A percentile compares a stretch with the other conserved stretches of the same genome.
These are phyloP conservation scores for Colletotrichum destructivum DNA, from an alignment of 2,329 filamentous ascomycete genomes.

Conservation along the genomic window DNA sequence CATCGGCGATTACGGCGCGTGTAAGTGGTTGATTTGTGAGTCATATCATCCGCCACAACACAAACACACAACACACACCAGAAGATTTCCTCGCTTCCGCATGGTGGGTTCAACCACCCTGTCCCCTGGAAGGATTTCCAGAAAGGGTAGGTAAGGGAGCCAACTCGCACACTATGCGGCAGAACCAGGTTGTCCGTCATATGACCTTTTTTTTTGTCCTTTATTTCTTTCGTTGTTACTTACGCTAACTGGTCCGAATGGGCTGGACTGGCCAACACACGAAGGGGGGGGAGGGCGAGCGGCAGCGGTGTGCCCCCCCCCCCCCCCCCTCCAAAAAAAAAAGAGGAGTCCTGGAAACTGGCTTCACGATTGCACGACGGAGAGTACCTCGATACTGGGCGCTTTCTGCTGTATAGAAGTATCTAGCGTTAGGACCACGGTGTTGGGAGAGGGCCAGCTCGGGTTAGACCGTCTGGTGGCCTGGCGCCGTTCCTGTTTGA, in stretches of 20 bases:
- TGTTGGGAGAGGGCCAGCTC: not conserved
- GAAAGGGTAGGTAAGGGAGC: not conserved
- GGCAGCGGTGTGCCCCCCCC: too few relatives aligned
- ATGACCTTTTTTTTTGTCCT: not conserved
- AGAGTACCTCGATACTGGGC: not conserved
- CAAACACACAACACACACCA: not conserved
- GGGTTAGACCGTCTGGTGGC: not conserved
- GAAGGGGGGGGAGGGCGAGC: not conserved
- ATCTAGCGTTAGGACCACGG: not conserved
- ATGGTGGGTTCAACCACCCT: slow-evolving; percentile 6
- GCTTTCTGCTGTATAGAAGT: not conserved
- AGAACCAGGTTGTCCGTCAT: not conserved
- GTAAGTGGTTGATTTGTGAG: slow-evolving; percentile 19
- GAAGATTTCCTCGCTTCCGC: not conserved
- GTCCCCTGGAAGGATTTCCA: slow-evolving; percentile 1
- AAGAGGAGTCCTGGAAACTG: not conserved
- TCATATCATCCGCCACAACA: slow-evolving; percentile 29
- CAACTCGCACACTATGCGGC: not conserved
- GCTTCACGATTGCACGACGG: slow-evolving; percentile 7
- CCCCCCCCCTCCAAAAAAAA: too few relatives aligned
- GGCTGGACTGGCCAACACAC: slow-evolving; percentile 6
- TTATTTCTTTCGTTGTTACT: not conserved
- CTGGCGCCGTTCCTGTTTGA: not conserved
- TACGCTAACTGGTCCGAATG: not conserved
- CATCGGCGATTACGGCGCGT: slow-evolving; percentile 32